Percentiles rank a stretch among this genome's conserved stretches.
Conservation (phyloP, 192 early-diverging fungal species). For the Backusella circina region DNA sequence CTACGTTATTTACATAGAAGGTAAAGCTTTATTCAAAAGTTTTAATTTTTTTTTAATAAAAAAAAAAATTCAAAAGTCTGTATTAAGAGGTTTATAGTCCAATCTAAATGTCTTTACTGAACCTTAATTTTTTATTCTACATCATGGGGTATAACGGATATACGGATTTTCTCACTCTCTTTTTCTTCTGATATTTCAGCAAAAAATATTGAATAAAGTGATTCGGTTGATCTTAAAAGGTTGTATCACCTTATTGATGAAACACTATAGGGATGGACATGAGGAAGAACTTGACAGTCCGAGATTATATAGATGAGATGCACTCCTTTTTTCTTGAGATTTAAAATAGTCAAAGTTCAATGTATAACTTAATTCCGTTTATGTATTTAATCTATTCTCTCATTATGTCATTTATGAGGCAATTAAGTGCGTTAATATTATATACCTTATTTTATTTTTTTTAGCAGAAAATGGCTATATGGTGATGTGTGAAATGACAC, state of each 20-base stretch:
- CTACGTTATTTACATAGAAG: background rate
- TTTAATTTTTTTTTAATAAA: too few relatives aligned
- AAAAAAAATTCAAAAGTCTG: background rate
- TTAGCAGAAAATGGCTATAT: background rate
- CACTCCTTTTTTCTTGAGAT: background rate
- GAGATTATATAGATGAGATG: background rate
- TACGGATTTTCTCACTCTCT: background rate
- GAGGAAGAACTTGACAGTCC: background rate
- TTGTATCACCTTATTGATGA: background rate
- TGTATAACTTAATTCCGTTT: background rate
- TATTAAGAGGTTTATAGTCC: background rate
- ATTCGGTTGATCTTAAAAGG: background rate
- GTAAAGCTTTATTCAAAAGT: background rate
- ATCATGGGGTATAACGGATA: background rate
- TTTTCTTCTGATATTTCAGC: background rate
- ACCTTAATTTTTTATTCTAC: background rate
- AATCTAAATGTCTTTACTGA: background rate
- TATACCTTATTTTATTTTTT: background rate
- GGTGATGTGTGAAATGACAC: background rate
- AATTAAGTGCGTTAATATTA: background rate
- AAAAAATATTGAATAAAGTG: background rate
- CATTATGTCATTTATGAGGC: background rate
- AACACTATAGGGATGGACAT: background rate
- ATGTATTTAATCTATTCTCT: background rate
- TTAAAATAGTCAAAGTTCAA: background rate